Evolutionary conservation across 2,329 filamentous ascomycete species (phyloP).

Genomic region (Ceratocystis eucalypticola): DNA sequence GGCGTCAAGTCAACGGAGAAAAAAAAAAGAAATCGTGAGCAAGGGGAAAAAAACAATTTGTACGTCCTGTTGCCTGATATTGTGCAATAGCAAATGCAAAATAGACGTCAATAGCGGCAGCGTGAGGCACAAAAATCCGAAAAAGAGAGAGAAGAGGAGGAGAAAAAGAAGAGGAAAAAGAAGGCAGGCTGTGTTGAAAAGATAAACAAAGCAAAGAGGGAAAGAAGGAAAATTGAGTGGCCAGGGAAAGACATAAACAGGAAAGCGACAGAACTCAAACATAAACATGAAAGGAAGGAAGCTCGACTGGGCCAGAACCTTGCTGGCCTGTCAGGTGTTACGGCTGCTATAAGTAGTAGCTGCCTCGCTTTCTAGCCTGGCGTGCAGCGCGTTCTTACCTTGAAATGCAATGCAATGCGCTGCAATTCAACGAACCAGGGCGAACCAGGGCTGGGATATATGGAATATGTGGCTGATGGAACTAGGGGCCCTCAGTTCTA

Average conservation of each 20-base stretch:
- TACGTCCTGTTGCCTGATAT: background rate
- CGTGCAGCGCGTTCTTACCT: constrained; percentile 4
- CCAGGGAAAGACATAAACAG: constrained; percentile 1
- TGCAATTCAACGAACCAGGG: background rate
- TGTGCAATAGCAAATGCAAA: background rate
- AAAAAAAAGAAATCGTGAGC: background rate
- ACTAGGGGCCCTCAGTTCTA: background rate
- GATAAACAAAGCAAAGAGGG: constrained; percentile 4
- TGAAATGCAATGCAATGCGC: constrained; percentile 7
- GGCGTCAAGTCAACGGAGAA: background rate
- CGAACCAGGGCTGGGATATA: background rate
- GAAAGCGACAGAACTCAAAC: background rate
- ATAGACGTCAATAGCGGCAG: constrained; percentile 19
- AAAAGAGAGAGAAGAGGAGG: constrained; percentile 12
- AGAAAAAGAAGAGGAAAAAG: constrained; percentile 20
- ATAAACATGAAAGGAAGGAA: constrained; percentile 2
- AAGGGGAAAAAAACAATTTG: background rate
- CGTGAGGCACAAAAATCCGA: constrained; percentile 11
- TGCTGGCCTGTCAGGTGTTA: background rate
- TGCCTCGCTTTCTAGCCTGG: background rate
- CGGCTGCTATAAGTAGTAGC: constrained; percentile 3
- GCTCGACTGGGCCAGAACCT: background rate
- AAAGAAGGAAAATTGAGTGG: constrained; percentile 11
- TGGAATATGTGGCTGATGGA: background rate
- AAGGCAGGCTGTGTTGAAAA: background rate